Base-by-base conservation (phyloP, 768 basidiomycete genomes). In the Multifurca ochricompacta region DNA sequence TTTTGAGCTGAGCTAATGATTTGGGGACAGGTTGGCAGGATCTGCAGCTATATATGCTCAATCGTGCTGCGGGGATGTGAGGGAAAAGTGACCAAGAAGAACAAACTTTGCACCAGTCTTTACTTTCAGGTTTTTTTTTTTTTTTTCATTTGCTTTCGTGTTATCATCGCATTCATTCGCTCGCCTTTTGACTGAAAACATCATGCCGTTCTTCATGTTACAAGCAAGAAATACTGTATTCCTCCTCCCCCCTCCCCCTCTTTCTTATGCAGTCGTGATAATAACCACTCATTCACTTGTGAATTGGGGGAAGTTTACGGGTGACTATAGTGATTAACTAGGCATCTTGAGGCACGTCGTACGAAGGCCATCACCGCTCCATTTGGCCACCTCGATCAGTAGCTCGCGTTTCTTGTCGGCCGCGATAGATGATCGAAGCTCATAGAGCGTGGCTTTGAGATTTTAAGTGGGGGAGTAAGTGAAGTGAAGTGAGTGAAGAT, bases 301-400 rank as follows among this genome's bases (percentile, higher is more conserved):
- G 27, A 28, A 23, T 10, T 43, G 30, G 16, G n/a, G n/a, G n/a
- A n/a, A n/a, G n/a, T n/a, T n/a, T n/a, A n/a, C n/a, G n/a, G n/a
- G n/a, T n/a, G n/a, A n/a, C n/a, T n/a, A n/a, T n/a, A n/a, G n/a
- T n/a, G 27, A n/a, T 10, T 32, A 56, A 28, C 7, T 41, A 28
- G 87, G 83, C 79, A 91, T 79, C 69, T 91, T 91, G 63, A 91
- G 70, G 64, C 86, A 89, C 32, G 79, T 77, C 18, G 83, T 81
- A 60, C 77, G 82, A 62, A 91, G 67, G 0, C 89, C 90, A 67
- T 92, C 89, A 3, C 89, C 89, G 56, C 86, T 87, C 87, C 87
- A 91, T 65, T 85, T 85, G 13, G 87, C 83, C 0, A 88, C 87
- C 56, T 89, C 82, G 13, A 87, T 60, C 27, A 91, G 71, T 30